These are phyloP conservation scores for Spiraea crenata DNA, from an alignment of 331 rosid genomes.

Conservation along the genomic window DNA sequence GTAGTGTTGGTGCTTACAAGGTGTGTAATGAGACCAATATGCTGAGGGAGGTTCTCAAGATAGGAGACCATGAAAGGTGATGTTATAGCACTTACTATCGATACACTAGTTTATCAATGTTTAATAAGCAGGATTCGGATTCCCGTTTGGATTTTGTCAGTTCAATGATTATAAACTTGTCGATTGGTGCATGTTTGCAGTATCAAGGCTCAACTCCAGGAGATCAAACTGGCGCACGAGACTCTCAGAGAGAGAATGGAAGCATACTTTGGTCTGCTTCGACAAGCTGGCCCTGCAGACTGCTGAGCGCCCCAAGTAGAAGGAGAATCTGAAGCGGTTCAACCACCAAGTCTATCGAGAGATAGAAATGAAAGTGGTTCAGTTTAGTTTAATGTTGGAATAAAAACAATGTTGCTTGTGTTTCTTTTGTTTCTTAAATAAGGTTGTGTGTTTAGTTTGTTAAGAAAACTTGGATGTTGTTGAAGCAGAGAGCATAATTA, in stretches of 20 bases:
- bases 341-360: background rate
- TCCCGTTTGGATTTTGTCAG: background rate
- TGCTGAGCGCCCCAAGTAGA: slow-evolving; percentile 20
- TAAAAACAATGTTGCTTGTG: background rate
- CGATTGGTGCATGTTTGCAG: slow-evolving; percentile 1
- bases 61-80: slow-evolving; percentile 7
- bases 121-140: no score
- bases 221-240: slow-evolving; percentile 12
- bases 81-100: background rate
- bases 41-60: slow-evolving; percentile 9
- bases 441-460: background rate
- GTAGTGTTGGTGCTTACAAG: slow-evolving; percentile 27
- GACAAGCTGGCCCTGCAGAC: slow-evolving; percentile 21
- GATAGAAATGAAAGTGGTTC: background rate
- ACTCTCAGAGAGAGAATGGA: slow-evolving; percentile 2
- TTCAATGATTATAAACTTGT: background rate
- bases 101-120: no score
- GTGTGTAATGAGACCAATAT: background rate
- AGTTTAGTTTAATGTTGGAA: slow-evolving; percentile 8
- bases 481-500: background rate
- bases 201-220: background rate
- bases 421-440: background rate
- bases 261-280: slow-evolving; percentile 18
- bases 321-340: background rate
- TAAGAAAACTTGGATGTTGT: background rate